Conservation (phyloP, 345 rosid species). For the Hibiscus trionum region DNA sequence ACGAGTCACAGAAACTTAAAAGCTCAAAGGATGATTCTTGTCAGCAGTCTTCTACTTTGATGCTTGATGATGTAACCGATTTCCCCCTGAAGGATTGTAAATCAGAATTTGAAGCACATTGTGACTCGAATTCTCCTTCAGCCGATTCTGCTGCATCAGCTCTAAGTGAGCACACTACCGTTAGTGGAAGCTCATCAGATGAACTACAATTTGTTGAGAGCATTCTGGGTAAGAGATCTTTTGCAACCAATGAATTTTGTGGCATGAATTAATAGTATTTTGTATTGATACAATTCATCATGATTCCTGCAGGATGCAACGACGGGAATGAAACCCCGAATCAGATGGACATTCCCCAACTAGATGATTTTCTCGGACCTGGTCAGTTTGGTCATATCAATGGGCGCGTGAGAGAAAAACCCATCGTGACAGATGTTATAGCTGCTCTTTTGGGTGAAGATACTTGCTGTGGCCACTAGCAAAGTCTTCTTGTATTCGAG, state of each 20-base stretch:
- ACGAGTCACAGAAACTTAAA: slow-evolving; percentile 20
- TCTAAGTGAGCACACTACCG: slow-evolving; percentile 23
- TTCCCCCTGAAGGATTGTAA: background rate
- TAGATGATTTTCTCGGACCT: slow-evolving; percentile 23
- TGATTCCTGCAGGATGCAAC: slow-evolving; percentile 25
- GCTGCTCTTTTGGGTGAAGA: slow-evolving; percentile 28
- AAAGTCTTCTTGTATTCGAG: background rate
- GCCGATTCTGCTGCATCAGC: slow-evolving; percentile 29
- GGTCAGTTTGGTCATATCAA: slow-evolving; percentile 21
- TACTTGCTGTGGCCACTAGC: background rate
- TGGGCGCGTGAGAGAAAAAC: slow-evolving; percentile 10
- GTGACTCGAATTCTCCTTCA: slow-evolving; percentile 33
- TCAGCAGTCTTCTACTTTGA: slow-evolving; percentile 6
- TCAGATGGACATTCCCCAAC: slow-evolving; percentile 7
- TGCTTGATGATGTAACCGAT: slow-evolving; percentile 10
- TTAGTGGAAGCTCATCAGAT: slow-evolving; percentile 23
- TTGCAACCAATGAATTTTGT: background rate
- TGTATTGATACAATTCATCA: background rate
- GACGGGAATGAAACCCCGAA: slow-evolving; percentile 10
- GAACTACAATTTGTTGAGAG: slow-evolving; percentile 13
- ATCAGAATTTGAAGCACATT: slow-evolving; percentile 17
- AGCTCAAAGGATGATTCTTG: slow-evolving; percentile 13
- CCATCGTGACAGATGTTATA: slow-evolving; percentile 26
- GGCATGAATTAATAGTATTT: background rate
- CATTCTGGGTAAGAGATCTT: slow-evolving; percentile 17